Conservation (phyloP, 306 rosid genomes). For the Castanea crenata region DNA sequence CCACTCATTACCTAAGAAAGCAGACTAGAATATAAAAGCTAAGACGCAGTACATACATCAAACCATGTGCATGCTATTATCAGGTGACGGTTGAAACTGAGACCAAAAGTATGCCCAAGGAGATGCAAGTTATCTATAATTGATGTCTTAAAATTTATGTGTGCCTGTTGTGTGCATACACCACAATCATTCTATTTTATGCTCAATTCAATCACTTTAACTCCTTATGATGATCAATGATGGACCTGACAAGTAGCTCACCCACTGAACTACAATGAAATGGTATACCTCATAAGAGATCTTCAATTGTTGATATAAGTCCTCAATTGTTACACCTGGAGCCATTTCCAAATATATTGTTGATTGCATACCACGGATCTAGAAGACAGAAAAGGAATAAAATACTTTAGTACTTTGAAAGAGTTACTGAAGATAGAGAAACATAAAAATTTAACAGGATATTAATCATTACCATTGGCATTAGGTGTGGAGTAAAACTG, state of each 20-base stretch:
- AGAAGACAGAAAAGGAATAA: constrained; percentile 16
- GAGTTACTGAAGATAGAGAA: constrained; percentile 1
- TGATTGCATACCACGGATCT: constrained; percentile 97
- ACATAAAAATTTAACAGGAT: neutral
- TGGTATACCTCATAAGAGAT: constrained; percentile 60
- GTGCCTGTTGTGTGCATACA: too few relatives aligned
- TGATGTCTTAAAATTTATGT: neutral
- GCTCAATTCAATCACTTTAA: too few relatives aligned
- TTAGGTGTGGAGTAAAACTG: constrained; percentile 92
- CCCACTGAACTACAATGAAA: constrained; percentile 9
- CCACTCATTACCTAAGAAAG: constrained; percentile 2
- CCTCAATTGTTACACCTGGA: constrained; percentile 65
- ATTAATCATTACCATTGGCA: constrained; percentile 73
- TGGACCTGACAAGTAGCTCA: constrained; percentile 14
- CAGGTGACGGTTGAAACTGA: constrained; percentile 4
- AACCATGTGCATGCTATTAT: constrained; percentile 16
- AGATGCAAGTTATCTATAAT: neutral
- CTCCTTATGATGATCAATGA: neutral
- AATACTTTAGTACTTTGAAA: constrained; percentile 12
- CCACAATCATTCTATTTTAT: too few relatives aligned
- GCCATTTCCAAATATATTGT: constrained; percentile 92
- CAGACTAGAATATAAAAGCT: constrained; percentile 4
- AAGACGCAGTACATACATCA: constrained; percentile 2
- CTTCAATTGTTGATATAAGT: constrained; percentile 64
- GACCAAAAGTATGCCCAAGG: constrained; percentile 2